Conservation (phyloP, 805 yeast genomes). For the Pichia californica region DNA sequence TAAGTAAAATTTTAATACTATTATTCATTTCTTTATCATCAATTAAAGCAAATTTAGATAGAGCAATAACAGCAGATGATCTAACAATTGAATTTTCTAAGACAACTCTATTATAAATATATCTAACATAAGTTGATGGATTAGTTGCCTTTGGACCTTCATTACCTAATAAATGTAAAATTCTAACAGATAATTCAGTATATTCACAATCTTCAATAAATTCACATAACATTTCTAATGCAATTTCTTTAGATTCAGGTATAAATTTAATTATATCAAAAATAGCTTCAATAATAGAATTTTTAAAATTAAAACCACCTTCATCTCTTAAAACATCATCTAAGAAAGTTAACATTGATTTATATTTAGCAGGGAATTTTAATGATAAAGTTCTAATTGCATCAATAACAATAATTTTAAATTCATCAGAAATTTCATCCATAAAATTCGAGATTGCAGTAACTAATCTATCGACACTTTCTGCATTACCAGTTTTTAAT, state of each 20-base stretch:
- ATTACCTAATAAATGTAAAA: conserved; percentile 84
- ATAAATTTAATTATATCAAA: conserved; percentile 85
- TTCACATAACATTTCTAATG: conserved; percentile 87
- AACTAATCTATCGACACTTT: conserved; percentile 82
- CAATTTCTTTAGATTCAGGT: conserved; percentile 75
- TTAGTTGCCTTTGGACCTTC: conserved; percentile 86
- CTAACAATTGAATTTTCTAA: conserved; percentile 92
- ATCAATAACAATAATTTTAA: conserved; percentile 89
- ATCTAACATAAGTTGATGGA: conserved; percentile 89
- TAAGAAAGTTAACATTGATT: conserved; percentile 72
- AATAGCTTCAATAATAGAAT: conserved; percentile 84
- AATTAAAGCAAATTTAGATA: conserved; percentile 81
- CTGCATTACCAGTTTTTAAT: conserved; percentile 89
- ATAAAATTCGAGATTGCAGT: conserved; percentile 80
- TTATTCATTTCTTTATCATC: conserved; percentile 60
- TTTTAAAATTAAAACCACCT: conserved; percentile 81
- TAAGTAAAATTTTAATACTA: conserved; percentile 68
- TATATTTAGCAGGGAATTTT: conserved; percentile 89
- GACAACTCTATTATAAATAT: conserved; percentile 93
- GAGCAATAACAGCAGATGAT: conserved; percentile 90
- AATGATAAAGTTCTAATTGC: conserved; percentile 88
- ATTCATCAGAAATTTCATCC: conserved; percentile 93
- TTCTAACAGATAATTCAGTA: conserved; percentile 88
- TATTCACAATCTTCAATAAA: conserved; percentile 97
- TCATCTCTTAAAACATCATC: conserved; percentile 83